These are phyloP conservation scores for Quercus berberidifolia DNA, from an alignment of 306 rosid genomes.

Conservation along the genomic window DNA sequence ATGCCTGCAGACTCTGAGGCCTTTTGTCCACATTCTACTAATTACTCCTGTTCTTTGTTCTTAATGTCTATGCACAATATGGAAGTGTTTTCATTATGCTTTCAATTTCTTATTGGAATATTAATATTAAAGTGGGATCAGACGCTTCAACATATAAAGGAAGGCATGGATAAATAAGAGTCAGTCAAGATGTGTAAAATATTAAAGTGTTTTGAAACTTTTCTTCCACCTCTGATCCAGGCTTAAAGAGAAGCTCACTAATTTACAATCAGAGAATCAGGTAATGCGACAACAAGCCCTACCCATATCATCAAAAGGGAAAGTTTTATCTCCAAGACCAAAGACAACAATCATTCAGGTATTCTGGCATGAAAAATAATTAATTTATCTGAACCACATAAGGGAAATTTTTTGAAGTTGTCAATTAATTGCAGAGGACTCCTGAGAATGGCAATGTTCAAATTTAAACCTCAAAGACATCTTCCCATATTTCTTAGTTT, in stretches of 20 bases:
- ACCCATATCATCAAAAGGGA: slow-evolving; percentile 88
- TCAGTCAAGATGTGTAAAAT: background rate
- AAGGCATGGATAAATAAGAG: background rate
- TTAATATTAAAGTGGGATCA: no score
- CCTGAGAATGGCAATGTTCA: no score
- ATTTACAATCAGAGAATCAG: slow-evolving; percentile 95
- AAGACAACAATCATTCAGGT: slow-evolving; percentile 84
- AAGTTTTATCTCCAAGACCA: slow-evolving; percentile 68
- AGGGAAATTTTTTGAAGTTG: no score
- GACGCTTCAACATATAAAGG: no score
- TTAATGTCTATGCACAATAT: no score
- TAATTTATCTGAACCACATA: background rate
- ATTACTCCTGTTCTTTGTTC: no score
- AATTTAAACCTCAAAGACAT: slow-evolving; percentile 22
- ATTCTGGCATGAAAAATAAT: slow-evolving; percentile 25
- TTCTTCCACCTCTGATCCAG: slow-evolving; percentile 38
- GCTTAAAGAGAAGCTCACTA: slow-evolving; percentile 92
- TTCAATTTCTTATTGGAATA: no score
- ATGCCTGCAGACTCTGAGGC: no score
- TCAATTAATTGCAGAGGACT: no score
- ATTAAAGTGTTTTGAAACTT: background rate
- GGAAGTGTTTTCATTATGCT: no score
- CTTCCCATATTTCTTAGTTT: slow-evolving; percentile 1
- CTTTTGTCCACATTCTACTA: no score
- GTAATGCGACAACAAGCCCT: slow-evolving; percentile 99